Base-by-base conservation (phyloP, 495 filamentous ascomycete genomes). In the Patellaria atrata region DNA sequence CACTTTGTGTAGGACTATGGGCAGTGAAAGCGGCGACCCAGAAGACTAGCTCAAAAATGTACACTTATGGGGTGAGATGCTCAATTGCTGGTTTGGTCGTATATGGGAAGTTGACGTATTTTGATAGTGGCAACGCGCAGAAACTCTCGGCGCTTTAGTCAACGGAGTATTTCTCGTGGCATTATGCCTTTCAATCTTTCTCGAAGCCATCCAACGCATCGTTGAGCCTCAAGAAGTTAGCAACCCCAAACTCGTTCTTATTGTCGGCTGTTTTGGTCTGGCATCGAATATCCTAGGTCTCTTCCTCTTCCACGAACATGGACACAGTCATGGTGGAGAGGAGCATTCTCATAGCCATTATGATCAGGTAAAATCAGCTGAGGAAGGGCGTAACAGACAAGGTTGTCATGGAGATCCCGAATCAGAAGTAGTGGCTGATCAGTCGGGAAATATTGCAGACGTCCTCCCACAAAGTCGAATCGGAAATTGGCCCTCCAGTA, bases 111-210 rank as follows among this genome's bases (percentile, higher is more conserved):
- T n/a, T n/a, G n/a, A n/a, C n/a, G n/a, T n/a, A n/a, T n/a, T n/a
- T n/a, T n/a, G n/a, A 21, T 47, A 86, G 67, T 97, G 85, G 83
- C 77, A 94, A 67, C 80, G 91, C 28, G 89, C 89, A n/a, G 89
- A 97, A 65, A 94, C 92, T 12, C 68, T 97, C 5, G 89, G 89
- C 52, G 89, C 89, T 12, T 68, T 94, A 31, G 76, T 94, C 50
- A 97, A 97, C 47, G 89, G 91, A 37, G 86, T 96, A 2, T 97
- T 97, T 59, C 65, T 97, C 27, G 84, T 97, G 47, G 89, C 89
- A 0, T 67, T 97, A 12, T 96, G 91, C 59, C 60, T 96, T 25
- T 84, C 87, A 3, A 97, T 97, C 47, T 83, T 96, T 52, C 68
- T 97, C 35, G 89, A 97, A 54, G 89, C 89, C 8, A 67, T 94